Evolutionary conservation across 306 rosid species (phyloP), one percentile per base, ranked within the genome.

Genomic region (Rosa multiflora): DNA sequence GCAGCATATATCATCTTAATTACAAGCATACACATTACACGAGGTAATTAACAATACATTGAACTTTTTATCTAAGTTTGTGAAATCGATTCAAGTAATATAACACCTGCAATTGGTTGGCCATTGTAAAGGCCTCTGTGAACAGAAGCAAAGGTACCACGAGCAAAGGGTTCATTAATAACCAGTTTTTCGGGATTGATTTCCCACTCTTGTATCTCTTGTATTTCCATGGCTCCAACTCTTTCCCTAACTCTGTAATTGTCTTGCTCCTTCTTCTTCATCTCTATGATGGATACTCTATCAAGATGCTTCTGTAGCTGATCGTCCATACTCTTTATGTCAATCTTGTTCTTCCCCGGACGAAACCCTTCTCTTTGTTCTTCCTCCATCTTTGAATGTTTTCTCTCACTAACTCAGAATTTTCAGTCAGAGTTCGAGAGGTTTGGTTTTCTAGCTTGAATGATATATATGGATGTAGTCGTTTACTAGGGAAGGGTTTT

Each of bases 301-400:
- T 55, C 14, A 4, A 74, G 67, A 74, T 55, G 76, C 48, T 10
- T 74, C 67, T 40, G 66, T 3, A 55, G 48, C 40, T 55, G 67
- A 2, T 56, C 39, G 40, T 74, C 77, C 52, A 73, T 20, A 58
- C 69, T 58, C 18, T 8, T 59, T 15, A 74, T 43, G 78, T 74
- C 70, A 10, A 58, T 43, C 40, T 13, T 75, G 42, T 11, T 62
- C 67, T 62, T 62, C 20, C 20, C 40, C 8, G 40, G 67, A 62
- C 68, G 68, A 5, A 1, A 5, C 42, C 2, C 40, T 29, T 62
- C 68, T 21, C 20, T 62, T 62, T 26, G 68, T 62, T 29, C 7
- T 17, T 62, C 40, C 37, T 12, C 35, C 35, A 58, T 58, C 64
- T 21, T 58, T 58, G 29, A 55, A 7, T 18, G 26, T 32, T 17